Evolutionary conservation across 192 early-diverging fungal species (phyloP).

Genomic region (Coemansia interrupta): DNA sequence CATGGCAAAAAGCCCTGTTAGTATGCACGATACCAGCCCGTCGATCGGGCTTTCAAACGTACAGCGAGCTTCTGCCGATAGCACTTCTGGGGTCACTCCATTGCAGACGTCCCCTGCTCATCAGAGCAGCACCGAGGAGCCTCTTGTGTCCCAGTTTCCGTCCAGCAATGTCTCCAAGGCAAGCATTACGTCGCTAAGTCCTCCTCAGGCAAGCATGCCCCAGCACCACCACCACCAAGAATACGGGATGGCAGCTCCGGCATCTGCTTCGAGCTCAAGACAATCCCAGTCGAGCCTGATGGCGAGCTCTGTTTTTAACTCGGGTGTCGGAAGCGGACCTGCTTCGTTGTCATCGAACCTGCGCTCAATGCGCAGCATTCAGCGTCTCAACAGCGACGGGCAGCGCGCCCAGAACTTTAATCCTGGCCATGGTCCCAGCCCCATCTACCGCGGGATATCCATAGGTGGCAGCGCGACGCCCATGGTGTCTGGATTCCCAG

Average conservation of each 20-base stretch:
- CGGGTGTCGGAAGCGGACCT: constrained; percentile 17
- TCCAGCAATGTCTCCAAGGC: constrained; percentile 6
- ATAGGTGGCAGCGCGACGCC: constrained; percentile 38
- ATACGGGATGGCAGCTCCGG: background rate
- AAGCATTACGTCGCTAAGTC: background rate
- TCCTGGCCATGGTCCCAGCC: constrained; percentile 21
- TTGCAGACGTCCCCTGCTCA: background rate
- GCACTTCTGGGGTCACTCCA: background rate
- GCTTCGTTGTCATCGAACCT: constrained; percentile 31
- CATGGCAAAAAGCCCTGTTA: constrained; percentile 18
- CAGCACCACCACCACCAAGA: background rate
- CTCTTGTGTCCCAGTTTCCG: constrained; percentile 28
- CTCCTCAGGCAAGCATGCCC: background rate
- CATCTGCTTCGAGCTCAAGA: constrained; percentile 9
- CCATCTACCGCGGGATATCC: constrained; percentile 27
- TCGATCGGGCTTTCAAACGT: background rate
- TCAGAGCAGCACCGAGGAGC: constrained; percentile 14
- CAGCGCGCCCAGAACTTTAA: constrained; percentile 28
- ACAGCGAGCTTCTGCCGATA: background rate
- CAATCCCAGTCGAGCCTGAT: constrained; percentile 20
- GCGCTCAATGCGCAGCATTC: constrained; percentile 34
- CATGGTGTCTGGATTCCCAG: constrained; percentile 11
- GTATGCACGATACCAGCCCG: constrained; percentile 1
- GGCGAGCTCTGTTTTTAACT: constrained; percentile 23
- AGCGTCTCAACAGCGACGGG: constrained; percentile 26